A percentile compares a stretch with the other conserved stretches of the same genome.
Conservation (phyloP, 208 protist genomes). For the Leishmania tropica region DNA sequence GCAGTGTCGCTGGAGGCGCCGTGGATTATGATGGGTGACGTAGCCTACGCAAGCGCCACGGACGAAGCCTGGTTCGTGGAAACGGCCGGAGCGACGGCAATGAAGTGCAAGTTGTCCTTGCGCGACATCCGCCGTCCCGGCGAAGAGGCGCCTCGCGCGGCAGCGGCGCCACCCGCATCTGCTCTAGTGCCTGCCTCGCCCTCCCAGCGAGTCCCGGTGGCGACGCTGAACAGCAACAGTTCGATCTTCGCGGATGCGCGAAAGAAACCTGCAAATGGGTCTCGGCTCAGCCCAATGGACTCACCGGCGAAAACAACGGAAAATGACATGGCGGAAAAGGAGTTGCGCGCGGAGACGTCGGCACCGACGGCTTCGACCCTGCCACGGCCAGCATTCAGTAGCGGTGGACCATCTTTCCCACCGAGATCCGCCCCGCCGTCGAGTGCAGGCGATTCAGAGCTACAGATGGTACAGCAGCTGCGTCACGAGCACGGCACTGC, state of each 20-base stretch:
- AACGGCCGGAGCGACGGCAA: constrained; percentile 43
- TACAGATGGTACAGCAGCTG: constrained; percentile 41
- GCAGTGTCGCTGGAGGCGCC: constrained; percentile 45
- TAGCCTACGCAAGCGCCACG: constrained; percentile 54
- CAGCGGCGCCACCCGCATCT: background rate
- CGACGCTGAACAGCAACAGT: constrained; percentile 15
- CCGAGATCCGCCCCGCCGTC: constrained; percentile 6
- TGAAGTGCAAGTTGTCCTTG: constrained; percentile 49
- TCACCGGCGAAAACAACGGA: background rate
- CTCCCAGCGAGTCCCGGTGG: constrained; percentile 16
- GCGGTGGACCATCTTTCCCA: constrained; percentile 18
- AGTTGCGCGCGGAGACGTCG: background rate
- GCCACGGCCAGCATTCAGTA: constrained; percentile 4
- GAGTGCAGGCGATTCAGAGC: constrained; percentile 17
- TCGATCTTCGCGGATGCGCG: constrained; percentile 10
- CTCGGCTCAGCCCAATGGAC: background rate
- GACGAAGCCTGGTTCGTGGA: constrained; percentile 81
- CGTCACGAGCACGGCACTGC: constrained; percentile 30
- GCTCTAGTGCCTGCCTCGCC: background rate
- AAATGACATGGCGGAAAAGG: background rate
- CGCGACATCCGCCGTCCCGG: background rate
- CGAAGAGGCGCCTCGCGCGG: background rate
- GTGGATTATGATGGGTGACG: constrained; percentile 73
- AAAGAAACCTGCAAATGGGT: background rate
- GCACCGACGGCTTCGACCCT: constrained; percentile 1